A percentile compares a stretch with the other conserved stretches of the same genome.
These are phyloP conservation scores for Juncus inflexus DNA, from an alignment of 176 grass and related monocot species.

Conservation along the genomic window DNA sequence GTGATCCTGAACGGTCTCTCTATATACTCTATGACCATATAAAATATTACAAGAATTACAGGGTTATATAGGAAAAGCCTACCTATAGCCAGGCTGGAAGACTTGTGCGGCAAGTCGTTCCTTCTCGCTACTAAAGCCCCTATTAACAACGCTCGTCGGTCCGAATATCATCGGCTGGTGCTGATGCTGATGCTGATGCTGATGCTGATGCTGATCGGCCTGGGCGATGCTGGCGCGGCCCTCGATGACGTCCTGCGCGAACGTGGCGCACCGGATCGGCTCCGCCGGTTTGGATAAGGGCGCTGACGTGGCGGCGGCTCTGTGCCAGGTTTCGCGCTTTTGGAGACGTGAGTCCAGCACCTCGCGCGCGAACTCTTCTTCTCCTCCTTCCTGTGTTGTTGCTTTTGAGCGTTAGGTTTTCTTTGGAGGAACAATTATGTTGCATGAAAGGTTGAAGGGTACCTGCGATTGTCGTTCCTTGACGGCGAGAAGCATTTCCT, in stretches of 20 bases:
- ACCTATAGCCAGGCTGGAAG: constrained; percentile 96
- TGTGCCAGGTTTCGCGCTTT: constrained; percentile 80
- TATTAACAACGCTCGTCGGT: constrained; percentile 71
- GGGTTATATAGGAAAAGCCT: background rate
- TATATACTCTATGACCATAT: no score
- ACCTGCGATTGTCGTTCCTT: constrained; percentile 77
- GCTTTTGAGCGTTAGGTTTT: no score
- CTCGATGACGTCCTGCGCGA: constrained; percentile 97
- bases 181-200: constrained; percentile 3
- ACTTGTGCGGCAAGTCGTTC: constrained; percentile 77
- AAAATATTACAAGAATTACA: no score
- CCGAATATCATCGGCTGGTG: constrained; percentile 97
- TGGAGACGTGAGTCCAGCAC: constrained; percentile 65
- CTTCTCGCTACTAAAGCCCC: constrained; percentile 60
- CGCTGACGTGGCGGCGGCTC: constrained; percentile 50
- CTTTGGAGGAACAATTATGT: no score
- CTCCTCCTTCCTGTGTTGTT: constrained; percentile 16
- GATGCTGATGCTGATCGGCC: constrained; percentile 84
- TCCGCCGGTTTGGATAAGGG: constrained; percentile 70
- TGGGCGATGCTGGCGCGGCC: constrained; percentile 80
- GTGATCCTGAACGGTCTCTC: no score
- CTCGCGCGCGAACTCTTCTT: constrained; percentile 71
- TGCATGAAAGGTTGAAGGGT: constrained; percentile 4
- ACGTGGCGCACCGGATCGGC: constrained; percentile 91
- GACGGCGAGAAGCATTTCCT: constrained; percentile 77